Conservation (phyloP, 116 monocot species). For the Phalaenopsis hybrid region DNA sequence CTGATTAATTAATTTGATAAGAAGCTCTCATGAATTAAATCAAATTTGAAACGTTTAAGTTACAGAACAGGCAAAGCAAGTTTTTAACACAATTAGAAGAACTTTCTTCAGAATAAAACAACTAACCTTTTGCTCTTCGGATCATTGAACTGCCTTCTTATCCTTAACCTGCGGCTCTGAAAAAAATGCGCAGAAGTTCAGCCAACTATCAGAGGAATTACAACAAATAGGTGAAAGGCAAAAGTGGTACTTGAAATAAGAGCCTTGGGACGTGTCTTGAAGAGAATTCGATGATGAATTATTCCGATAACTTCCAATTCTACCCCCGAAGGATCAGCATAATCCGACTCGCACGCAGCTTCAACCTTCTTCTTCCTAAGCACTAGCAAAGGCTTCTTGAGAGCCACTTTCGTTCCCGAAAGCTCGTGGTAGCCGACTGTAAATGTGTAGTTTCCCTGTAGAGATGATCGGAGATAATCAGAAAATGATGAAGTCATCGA, state of each 20-base stretch:
- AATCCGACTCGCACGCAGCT: neutral
- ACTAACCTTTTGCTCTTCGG: neutral
- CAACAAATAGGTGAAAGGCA: neutral
- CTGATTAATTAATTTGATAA: no score
- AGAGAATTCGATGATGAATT: conserved; percentile 75
- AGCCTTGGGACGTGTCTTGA: conserved; percentile 81
- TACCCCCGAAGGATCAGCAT: conserved; percentile 7
- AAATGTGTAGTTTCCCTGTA: conserved; percentile 59
- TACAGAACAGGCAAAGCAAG: no score
- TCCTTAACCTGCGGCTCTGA: conserved; percentile 29
- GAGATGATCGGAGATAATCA: neutral
- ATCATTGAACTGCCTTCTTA: conserved; percentile 10
- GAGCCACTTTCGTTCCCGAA: conserved; percentile 56
- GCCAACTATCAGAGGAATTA: neutral
- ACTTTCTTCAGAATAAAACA: neutral
- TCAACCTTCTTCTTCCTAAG: conserved; percentile 49
- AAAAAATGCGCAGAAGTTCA: neutral
- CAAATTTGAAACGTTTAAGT: no score
- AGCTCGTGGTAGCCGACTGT: conserved; percentile 93
- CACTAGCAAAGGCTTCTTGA: conserved; percentile 79
- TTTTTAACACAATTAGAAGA: no score
- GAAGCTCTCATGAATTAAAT: no score
- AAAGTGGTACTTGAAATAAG: conserved; percentile 60
- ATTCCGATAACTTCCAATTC: conserved; percentile 77
- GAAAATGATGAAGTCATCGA: neutral